Base-by-base conservation (phyloP, 306 rosid genomes). In the Leucaena leucocephala region DNA sequence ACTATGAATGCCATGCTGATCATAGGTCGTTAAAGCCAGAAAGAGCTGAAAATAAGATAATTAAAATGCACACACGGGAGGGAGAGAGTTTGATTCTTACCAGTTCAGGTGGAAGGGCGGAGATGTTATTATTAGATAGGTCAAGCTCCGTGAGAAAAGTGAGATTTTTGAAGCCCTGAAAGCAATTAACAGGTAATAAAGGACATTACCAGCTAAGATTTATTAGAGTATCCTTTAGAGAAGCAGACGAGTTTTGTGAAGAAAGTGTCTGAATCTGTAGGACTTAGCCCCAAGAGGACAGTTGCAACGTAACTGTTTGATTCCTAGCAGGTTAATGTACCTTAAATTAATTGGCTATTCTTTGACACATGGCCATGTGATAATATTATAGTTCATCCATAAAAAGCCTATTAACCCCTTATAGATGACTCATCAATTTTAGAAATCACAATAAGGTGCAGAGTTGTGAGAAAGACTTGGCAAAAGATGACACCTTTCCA, bases 81-180 rank as follows among this genome's bases (percentile, higher is more conserved):
- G 63, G 36, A 39, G 45, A 78, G 77, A 57, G 66, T 46, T 49
- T 79, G 78, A 74, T 82, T 80, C 94, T 91, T 67, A 94, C 97
- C 97, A 92, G 85, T 84, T 88, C 91, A 48, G 98, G 90, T 12
- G 98, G 96, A 84, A 95, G 94, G 69, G 77, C 67, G 19, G 95
- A 89, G 72, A 95, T 90, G 88, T 83, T 86, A 83, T 94, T 94
- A 88, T 94, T 91, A 64, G 97, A 92, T 63, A 94, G 85, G 81
- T 84, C 95, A 69, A 92, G 91, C 88, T 95, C 97, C 62, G 68
- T 46, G 71, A 95, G 98, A 80, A 94, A 86, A 75, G 88, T 76
- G 52, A 85, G 87, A 86, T 83, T 59, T 82, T 87, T 88, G 75
- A 95, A 74, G 52, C 80, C 97, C 98, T 95, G 94, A 85, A 80